phyloP scores from a whole-genome alignment of 306 rosid genomes.

The Spatholobus suberectus region DNA sequence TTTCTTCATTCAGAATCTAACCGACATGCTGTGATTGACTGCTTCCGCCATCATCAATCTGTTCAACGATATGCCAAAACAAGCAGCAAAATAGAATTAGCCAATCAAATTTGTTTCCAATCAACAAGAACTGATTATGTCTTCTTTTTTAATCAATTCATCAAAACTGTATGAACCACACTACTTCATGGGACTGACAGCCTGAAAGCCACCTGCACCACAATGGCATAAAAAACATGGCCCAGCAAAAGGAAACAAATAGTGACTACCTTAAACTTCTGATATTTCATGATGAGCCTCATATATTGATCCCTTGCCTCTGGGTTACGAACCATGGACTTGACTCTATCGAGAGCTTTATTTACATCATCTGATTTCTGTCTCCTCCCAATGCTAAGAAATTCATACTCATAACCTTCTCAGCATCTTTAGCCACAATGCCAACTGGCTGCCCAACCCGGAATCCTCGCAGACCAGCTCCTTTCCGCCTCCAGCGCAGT shows the following conservation, averaged over 20 bases:
- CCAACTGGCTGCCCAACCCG: conserved; percentile 48
- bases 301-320: conserved; percentile 75
- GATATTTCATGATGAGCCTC: conserved; percentile 62
- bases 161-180: not conserved
- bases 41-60: conserved; percentile 39
- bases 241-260: not conserved
- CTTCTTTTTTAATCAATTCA: conserved; percentile 12
- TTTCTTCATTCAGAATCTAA: not conserved
- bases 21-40: conserved; percentile 31
- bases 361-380: conserved; percentile 69
- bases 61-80: conserved; percentile 33
- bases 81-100: conserved; percentile 9
- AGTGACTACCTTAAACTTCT: conserved; percentile 55
- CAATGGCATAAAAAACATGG: not conserved
- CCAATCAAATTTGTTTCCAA: not conserved
- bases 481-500: conserved; percentile 79
- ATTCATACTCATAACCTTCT: conserved; percentile 70
- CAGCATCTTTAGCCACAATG: conserved; percentile 38
- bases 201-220: not conserved
- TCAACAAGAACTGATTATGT: not conserved
- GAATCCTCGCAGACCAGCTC: conserved; percentile 76
- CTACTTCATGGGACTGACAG: not conserved
- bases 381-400: conserved; percentile 66
- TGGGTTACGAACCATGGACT: conserved; percentile 65
- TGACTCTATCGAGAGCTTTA: conserved; percentile 71